These are phyloP conservation scores for Thelonectria rubi DNA, from an alignment of 2,329 filamentous ascomycete genomes.

Conservation along the genomic window DNA sequence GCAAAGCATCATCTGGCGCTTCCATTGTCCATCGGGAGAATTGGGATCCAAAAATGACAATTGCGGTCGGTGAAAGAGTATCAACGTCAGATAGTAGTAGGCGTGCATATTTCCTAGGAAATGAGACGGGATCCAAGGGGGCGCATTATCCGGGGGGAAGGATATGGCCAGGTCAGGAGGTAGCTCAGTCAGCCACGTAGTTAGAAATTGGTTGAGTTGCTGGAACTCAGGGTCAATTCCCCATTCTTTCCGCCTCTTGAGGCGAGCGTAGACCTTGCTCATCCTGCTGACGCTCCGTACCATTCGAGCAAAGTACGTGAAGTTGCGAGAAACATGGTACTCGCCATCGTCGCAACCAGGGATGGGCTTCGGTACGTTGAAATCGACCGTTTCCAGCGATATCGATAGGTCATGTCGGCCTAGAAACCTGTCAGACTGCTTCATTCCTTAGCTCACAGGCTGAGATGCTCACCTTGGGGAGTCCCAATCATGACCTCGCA, in stretches of 20 bases:
- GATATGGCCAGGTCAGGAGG: conserved; percentile 80
- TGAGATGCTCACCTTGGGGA: conserved; percentile 75
- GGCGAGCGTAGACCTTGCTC: conserved; percentile 75
- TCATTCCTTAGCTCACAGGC: background rate
- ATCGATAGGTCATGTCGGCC: conserved; percentile 83
- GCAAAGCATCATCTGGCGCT: conserved; percentile 85
- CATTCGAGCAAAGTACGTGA: conserved; percentile 80
- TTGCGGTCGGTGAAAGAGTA: conserved; percentile 89
- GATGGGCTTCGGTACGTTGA: conserved; percentile 70
- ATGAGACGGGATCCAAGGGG: conserved; percentile 86
- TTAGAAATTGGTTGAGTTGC: conserved; percentile 79
- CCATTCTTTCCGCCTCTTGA: conserved; percentile 86
- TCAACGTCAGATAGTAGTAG: conserved; percentile 85
- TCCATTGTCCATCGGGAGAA: conserved; percentile 78
- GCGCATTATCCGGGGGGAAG: conserved; percentile 79
- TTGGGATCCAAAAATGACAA: conserved; percentile 80
- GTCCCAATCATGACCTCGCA: conserved; percentile 94
- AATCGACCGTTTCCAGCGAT: conserved; percentile 78
- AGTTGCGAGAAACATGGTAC: conserved; percentile 81
- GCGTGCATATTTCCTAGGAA: conserved; percentile 90
- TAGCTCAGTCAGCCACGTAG: conserved; percentile 78
- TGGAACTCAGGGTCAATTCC: conserved; percentile 85
- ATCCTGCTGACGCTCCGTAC: conserved; percentile 82
- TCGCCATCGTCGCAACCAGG: conserved; percentile 78
- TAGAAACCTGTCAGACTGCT: conserved; percentile 46